Conservation (phyloP, 2,329 filamentous ascomycete species). For the Penicillium sp. region DNA sequence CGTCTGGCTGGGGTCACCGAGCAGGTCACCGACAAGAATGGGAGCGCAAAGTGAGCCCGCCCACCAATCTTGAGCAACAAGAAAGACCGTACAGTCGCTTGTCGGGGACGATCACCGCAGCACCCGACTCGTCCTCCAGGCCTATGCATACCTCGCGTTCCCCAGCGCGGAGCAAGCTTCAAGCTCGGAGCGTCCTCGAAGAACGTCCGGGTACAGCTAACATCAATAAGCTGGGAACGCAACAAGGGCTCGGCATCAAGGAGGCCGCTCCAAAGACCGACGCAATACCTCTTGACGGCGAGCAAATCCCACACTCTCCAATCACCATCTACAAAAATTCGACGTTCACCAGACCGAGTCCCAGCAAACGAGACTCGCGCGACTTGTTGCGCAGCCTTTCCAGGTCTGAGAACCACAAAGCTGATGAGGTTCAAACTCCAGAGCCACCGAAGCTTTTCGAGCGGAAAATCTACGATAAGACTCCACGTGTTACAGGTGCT, state of each 20-base stretch:
- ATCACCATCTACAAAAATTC: constrained; percentile 39
- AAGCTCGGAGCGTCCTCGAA: constrained; percentile 20
- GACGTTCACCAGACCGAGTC: constrained; percentile 30
- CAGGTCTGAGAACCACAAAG: constrained; percentile 39
- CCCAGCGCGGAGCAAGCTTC: constrained; percentile 26
- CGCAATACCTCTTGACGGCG: constrained; percentile 22
- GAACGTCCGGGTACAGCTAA: constrained; percentile 24
- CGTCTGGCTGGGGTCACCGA: constrained; percentile 39
- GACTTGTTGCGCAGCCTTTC: constrained; percentile 47
- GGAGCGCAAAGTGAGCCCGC: constrained; percentile 34
- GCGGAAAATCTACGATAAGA: constrained; percentile 42
- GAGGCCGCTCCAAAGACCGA: constrained; percentile 16
- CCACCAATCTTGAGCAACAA: constrained; percentile 19
- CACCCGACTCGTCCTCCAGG: constrained; percentile 27
- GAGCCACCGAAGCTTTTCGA: constrained; percentile 33
- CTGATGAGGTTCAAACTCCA: constrained; percentile 35
- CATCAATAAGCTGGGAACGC: constrained; percentile 10
- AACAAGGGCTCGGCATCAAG: constrained; percentile 10
- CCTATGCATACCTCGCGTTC: constrained; percentile 35
- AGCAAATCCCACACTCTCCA: constrained; percentile 41
- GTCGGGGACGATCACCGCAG: constrained; percentile 24
- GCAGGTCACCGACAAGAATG: constrained; percentile 36
- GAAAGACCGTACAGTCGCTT: constrained; percentile 8
- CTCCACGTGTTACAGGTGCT: constrained; percentile 47
- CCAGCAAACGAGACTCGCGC: constrained; percentile 38